Percentiles rank a stretch among this genome's conserved stretches.
Evolutionary conservation across 768 basidiomycete species (phyloP).

Genomic region (Termitomyces sp.): DNA sequence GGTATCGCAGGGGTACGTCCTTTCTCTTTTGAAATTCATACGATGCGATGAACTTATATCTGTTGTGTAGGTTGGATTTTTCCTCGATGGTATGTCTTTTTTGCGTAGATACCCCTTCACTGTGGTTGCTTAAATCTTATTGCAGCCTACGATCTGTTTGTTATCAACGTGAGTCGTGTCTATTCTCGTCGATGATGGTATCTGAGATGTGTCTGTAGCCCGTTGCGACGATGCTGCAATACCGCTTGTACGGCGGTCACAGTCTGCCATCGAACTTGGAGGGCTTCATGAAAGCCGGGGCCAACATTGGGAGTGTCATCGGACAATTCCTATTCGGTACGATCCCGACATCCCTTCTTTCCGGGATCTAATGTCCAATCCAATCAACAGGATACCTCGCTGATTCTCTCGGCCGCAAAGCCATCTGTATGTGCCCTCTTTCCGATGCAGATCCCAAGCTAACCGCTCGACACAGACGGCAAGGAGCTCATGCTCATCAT

Average conservation of each 20-base stretch:
- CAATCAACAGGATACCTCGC: constrained; percentile 48
- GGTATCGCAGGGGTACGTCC: constrained; percentile 49
- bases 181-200: not conserved
- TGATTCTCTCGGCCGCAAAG: constrained; percentile 64
- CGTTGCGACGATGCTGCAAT: constrained; percentile 64
- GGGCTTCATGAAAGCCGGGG: constrained; percentile 58
- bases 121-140: not conserved
- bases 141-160: constrained; percentile 64
- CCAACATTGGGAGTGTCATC: constrained; percentile 70
- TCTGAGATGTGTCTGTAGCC: constrained; percentile 31
- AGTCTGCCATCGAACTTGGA: constrained; percentile 48
- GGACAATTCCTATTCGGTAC: constrained; percentile 62
- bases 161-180: constrained; percentile 49
- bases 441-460: not conserved
- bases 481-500: constrained; percentile 82
- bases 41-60: not conserved
- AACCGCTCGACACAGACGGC: constrained; percentile 39
- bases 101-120: too few relatives aligned
- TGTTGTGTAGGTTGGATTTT: constrained; percentile 53
- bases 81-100: constrained; percentile 52
- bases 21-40: not conserved
- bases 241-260: constrained; percentile 49
- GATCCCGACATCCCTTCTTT: not conserved
- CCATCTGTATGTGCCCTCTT: constrained; percentile 41
- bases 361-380: not conserved